Base-by-base conservation (phyloP, 2,329 filamentous ascomycete species). In the Pseudocercospora ulei region DNA sequence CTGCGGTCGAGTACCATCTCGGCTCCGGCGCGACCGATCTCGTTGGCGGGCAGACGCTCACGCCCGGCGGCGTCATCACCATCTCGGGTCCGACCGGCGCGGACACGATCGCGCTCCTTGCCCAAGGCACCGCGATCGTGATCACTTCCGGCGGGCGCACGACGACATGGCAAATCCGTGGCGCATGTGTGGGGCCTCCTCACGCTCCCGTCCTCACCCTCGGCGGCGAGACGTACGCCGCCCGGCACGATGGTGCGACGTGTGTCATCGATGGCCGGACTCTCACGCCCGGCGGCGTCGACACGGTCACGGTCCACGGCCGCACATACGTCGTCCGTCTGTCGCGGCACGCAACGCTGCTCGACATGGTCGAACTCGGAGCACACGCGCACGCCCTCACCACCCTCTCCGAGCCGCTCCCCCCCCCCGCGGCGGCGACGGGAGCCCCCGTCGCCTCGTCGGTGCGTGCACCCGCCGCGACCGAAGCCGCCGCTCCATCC, bases 241-340 rank as follows among this genome's bases (percentile, higher is more conserved):
- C 58, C 5, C 38, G 56, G 27, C 53, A 52, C 35, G 48, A 46
- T 17, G 49, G 49, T 7, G 48, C 55, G 2, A 57, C 57, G 1
- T 68, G 65, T 27, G 41, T 65, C 7, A 51, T 67, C 8, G 53
- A 54, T 13, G 63, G 59, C 6, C 55, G 64, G 25, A 65, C 62
- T 1, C 54, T 67, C 1, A 48, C 51, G 1, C 57, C 63, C 5
- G 62, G 60, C 6, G 56, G 58, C 5, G 43, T 41, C 5, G 53
- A 54, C 16, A 57, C 54, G 6, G 52, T 54, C 7, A 52, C 46
- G 2, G 41, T 59, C 30, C 35, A 41, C 14, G 53, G 56, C 8
- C 43, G 47, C 9, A 56, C 50, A 0, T 57, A 52, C 38, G 39
- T 58, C 23, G 42, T 59, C 17, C 56, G 48, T 16, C 56, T 66